Evolutionary conservation across 2,329 filamentous ascomycete genomes (phyloP), one percentile per base, ranked within the genome.

Genomic region (Pseudocercospora eumusae): DNA sequence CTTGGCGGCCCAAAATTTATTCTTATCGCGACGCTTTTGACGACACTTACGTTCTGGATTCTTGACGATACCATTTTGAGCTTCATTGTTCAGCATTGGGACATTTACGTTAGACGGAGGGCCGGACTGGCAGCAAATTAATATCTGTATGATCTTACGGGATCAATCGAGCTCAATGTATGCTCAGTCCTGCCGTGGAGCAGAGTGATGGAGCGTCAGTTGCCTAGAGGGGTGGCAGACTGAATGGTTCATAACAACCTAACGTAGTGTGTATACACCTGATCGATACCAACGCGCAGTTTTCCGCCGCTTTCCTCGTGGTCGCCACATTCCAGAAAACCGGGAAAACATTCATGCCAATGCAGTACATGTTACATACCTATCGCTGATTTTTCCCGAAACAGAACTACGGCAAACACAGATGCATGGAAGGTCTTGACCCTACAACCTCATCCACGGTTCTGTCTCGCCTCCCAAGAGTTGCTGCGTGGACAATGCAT

Each of bases 1-100:
- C n/a, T 18, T 18, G 23, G 28, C 54, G 54, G 47, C 21, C 47
- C 31, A 40, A 45, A 36, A 3, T 28, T 33, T 6, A 50, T 50
- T 58, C 45, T 20, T 23, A 49, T 15, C 49, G 52, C 52, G 28
- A 54, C 15, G 28, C 21, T 21, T 10, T 7, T 52, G 10, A 52
- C 47, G 53, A 56, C n/a, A 21, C 21, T 40, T 56, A 44, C 25
- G 53, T 56, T 42, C 18, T 52, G 27, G 13, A 55, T 40, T 56
- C 31, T 44, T 56, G 31, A 56, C 33, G 53, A 56, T 56, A 44
- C 53, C 31, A 56, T 25, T 56, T 40, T 44, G 53, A 40, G 33
- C 53, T 42, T 56, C 21, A n/a, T 36, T 21, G 33, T 54, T 54
- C 44, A 33, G 27, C 52, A 36, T 56, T 23, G n/a, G 36, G 11